These are phyloP conservation scores for Chaetomium globosum DNA, from an alignment of 2,329 filamentous ascomycete genomes.

Conservation along the genomic window DNA sequence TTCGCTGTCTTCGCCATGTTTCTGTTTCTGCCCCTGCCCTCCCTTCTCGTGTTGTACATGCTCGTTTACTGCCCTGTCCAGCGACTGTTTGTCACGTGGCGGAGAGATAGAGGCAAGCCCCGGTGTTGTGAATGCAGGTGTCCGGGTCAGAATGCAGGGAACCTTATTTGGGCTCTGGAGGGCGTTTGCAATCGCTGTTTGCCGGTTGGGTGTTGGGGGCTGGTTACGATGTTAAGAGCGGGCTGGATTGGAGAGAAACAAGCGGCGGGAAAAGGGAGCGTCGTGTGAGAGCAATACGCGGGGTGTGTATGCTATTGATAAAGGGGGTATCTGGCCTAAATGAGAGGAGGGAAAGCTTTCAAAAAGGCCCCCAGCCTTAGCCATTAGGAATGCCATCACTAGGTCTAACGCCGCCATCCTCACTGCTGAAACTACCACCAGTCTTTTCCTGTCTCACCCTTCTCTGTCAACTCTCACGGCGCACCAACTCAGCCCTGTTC, in stretches of 20 bases:
- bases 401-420: background rate
- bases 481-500: constrained; percentile 23
- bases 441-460: background rate
- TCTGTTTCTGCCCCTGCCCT: background rate
- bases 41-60: background rate
- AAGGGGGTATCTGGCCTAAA: background rate
- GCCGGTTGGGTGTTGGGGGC: background rate
- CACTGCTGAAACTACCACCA: no score
- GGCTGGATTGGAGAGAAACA: background rate
- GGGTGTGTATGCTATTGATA: background rate
- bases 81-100: constrained; percentile 26
- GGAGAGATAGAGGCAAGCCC: constrained; percentile 7
- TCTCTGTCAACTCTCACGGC: background rate
- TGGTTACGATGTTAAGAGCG: background rate
- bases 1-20: background rate
- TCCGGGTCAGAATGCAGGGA: constrained; percentile 24
- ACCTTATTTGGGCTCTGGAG: constrained; percentile 28
- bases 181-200: constrained; percentile 24
- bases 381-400: background rate
- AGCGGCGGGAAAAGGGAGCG: background rate
- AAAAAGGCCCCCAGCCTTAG: background rate
- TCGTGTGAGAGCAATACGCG: background rate
- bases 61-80: constrained; percentile 3
- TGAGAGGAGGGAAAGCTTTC: background rate
- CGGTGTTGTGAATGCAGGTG: constrained; percentile 19